A percentile compares a stretch with the other conserved stretches of the same genome.
Conservation (phyloP, 768 basidiomycete genomes). For the Xerocomellus dryophilus region DNA sequence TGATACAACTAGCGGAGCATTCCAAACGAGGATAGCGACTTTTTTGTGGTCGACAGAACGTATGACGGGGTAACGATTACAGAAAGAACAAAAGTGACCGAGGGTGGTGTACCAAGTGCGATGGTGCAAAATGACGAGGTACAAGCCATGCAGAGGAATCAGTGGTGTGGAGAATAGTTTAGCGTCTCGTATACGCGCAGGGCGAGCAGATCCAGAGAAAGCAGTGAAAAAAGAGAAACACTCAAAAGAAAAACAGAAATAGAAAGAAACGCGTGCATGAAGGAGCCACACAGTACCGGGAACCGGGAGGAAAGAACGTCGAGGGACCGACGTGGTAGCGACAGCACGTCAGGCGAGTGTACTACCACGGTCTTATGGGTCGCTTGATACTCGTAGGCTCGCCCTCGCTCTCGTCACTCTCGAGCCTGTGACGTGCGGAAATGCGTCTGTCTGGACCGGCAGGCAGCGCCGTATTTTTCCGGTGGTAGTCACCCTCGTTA, state of each 20-base stretch:
- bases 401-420: slow-evolving; percentile 38
- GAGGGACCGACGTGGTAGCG: too few species aligned
- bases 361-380: slow-evolving; percentile 49
- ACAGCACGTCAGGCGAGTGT: not conserved
- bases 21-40: not conserved
- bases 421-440: slow-evolving; percentile 25
- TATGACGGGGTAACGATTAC: slow-evolving; percentile 6
- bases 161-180: slow-evolving; percentile 17
- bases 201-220: slow-evolving; percentile 9
- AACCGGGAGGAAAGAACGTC: too few species aligned
- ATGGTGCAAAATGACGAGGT: slow-evolving; percentile 12
- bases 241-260: not conserved
- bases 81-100: not conserved
- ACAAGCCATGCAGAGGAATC: slow-evolving; percentile 18
- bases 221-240: not conserved
- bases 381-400: slow-evolving; percentile 30
- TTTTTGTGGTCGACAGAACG: slow-evolving; percentile 5
- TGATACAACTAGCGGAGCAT: slow-evolving; percentile 18
- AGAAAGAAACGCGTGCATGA: not conserved
- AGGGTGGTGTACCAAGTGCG: not conserved
- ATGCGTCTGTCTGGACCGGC: slow-evolving; percentile 23
- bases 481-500: slow-evolving; percentile 4
- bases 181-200: slow-evolving; percentile 2
- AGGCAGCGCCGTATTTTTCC: slow-evolving; percentile 18
- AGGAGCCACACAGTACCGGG: not conserved